phyloP scores from a whole-genome alignment of 2,329 filamentous ascomycete species.

The Colletotrichum orbiculare region DNA sequence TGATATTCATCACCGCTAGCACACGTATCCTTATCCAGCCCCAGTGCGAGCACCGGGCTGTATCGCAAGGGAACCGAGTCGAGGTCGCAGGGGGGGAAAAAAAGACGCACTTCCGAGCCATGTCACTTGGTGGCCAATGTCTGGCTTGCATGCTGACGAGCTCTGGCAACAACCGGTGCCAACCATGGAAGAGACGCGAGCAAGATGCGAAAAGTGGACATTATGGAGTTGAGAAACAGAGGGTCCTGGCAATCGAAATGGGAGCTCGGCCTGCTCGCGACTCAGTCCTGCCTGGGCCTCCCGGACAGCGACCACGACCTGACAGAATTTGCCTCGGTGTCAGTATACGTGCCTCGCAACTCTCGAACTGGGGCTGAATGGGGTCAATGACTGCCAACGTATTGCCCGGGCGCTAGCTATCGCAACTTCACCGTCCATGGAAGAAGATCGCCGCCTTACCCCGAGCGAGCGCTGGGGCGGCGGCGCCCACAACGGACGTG shows the following conservation, averaged over 20 bases:
- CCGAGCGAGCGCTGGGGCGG: too few species aligned
- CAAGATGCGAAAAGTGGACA: constrained; percentile 14
- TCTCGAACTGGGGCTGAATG: neutral
- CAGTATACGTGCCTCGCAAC: neutral
- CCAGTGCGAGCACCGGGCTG: too few species aligned
- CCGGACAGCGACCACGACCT: constrained; percentile 8
- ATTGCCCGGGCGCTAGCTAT: too few species aligned
- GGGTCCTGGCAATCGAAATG: neutral
- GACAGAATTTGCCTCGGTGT: neutral
- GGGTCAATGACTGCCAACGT: too few species aligned
- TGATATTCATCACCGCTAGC: too few species aligned
- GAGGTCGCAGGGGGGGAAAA: neutral
- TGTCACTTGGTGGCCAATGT: constrained; percentile 22
- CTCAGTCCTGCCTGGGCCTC: constrained; percentile 14
- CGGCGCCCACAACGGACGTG: too few species aligned
- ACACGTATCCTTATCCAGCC: too few species aligned
- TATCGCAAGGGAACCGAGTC: too few species aligned
- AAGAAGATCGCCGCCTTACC: too few species aligned
- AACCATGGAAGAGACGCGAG: constrained; percentile 22
- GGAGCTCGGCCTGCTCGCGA: constrained; percentile 17
- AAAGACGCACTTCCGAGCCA: constrained; percentile 20
- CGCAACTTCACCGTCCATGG: too few species aligned
- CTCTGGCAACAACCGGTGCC: constrained; percentile 14
- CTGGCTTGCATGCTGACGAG: constrained; percentile 8
- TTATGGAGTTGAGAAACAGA: constrained; percentile 1